These are phyloP conservation scores for Trichoderma atroviride DNA, from an alignment of 2,329 filamentous ascomycete species.

Conservation along the genomic window DNA sequence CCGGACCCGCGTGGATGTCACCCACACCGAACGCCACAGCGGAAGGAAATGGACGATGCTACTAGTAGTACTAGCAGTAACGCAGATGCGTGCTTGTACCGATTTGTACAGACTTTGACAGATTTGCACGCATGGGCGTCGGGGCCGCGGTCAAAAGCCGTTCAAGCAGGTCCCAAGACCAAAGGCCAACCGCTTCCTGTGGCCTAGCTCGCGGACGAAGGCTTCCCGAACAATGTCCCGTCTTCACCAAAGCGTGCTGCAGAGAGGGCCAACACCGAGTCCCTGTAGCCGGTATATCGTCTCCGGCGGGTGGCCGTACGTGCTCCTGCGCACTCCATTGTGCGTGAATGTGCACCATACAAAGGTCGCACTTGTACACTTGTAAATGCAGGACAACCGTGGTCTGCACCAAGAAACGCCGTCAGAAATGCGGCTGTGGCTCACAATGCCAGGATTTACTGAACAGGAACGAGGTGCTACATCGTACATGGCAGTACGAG, in stretches of 20 bases:
- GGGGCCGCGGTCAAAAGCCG: neutral
- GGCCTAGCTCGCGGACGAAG: slow-evolving; percentile 2
- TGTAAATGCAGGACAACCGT: neutral
- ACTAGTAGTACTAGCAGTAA: neutral
- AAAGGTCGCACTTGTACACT: neutral
- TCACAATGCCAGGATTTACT: neutral
- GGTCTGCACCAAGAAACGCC: neutral
- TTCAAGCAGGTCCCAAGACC: slow-evolving; percentile 5
- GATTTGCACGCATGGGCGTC: neutral
- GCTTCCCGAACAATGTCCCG: neutral
- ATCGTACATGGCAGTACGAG: neutral
- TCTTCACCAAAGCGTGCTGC: neutral
- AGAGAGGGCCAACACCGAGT: neutral
- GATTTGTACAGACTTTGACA: neutral
- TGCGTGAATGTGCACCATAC: neutral
- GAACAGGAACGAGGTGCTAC: neutral
- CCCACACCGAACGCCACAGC: slow-evolving; percentile 20
- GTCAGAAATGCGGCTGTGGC: slow-evolving; percentile 15
- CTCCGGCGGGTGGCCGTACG: neutral
- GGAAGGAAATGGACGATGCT: slow-evolving; percentile 9
- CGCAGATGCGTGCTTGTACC: neutral
- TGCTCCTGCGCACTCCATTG: neutral
- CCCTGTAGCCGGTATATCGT: slow-evolving; percentile 14
- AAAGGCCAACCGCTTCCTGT: slow-evolving; percentile 4
- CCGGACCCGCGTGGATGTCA: slow-evolving; percentile 24